phyloP scores from a whole-genome alignment of 352 stramenopile genomes.

The Phytopythium sindhum region DNA sequence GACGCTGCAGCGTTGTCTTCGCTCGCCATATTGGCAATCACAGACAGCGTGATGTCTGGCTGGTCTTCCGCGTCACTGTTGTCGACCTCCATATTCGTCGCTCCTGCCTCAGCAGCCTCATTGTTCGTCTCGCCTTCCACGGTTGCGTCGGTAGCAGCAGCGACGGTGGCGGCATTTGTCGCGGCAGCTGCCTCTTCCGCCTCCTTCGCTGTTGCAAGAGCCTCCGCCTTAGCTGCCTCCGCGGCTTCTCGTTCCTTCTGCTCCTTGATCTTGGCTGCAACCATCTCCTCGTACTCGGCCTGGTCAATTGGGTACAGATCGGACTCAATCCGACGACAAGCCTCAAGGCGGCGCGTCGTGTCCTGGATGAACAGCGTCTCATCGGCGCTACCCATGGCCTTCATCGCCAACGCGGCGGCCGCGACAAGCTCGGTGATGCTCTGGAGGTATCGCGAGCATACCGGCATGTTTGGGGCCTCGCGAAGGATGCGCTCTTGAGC shows the following conservation, averaged over 20 bases:
- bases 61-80: slow-evolving; percentile 78
- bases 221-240: slow-evolving; percentile 36
- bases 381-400: slow-evolving; percentile 39
- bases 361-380: slow-evolving; percentile 52
- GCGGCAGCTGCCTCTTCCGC: slow-evolving; percentile 36
- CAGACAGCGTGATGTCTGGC: slow-evolving; percentile 71
- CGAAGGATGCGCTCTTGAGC: slow-evolving; percentile 72
- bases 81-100: slow-evolving; percentile 79
- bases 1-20: slow-evolving; percentile 61
- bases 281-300: slow-evolving; percentile 65
- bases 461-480: slow-evolving; percentile 69
- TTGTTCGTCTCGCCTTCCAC: slow-evolving; percentile 9
- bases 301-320: slow-evolving; percentile 67
- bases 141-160: background rate
- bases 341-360: slow-evolving; percentile 31
- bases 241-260: slow-evolving; percentile 47
- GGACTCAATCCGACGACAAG: slow-evolving; percentile 56
- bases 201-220: slow-evolving; percentile 19
- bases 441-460: slow-evolving; percentile 85
- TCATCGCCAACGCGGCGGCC: slow-evolving; percentile 56
- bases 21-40: slow-evolving; percentile 85
- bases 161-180: slow-evolving; percentile 11
- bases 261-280: slow-evolving; percentile 35
- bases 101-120: slow-evolving; percentile 13
- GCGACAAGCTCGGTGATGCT: slow-evolving; percentile 82